Percentiles rank a stretch among this genome's conserved stretches.
Evolutionary conservation across 23 red algal genomes (phyloP).

Genomic region (Cyanidiococcus yangmingshanensis): DNA sequence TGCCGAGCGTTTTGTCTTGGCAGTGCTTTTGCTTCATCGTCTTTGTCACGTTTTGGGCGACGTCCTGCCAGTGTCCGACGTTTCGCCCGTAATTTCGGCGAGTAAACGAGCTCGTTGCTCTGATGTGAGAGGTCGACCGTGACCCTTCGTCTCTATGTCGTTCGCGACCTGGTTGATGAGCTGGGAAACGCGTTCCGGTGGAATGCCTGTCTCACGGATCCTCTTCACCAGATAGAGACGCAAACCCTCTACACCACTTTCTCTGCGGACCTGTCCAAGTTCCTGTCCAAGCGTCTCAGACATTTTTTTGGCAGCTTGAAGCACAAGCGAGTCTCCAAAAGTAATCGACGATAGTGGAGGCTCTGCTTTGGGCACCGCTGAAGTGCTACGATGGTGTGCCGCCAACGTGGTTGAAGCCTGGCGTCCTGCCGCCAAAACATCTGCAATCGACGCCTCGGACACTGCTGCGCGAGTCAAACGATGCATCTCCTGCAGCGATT

Average conservation of each 20-base stretch:
- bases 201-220: background rate
- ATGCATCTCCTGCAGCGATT: background rate
- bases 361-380: background rate
- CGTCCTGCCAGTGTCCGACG: no score
- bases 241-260: background rate
- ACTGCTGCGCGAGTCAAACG: background rate
- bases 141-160: no score
- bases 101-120: no score
- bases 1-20: no score
- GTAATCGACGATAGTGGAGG: background rate
- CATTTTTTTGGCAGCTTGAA: background rate
- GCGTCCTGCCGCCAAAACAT: background rate
- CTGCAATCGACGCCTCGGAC: background rate
- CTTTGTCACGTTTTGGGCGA: no score
- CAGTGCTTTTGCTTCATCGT: no score
- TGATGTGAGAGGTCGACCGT: no score
- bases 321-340: background rate
- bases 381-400: background rate
- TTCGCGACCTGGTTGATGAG: background rate
- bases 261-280: background rate
- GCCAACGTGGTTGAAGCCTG: background rate
- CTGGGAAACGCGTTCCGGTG: background rate
- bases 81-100: no score
- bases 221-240: background rate
- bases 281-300: background rate